Conservation (phyloP, 2,329 filamentous ascomycete species). For the Talaromyces albobiverticillius region DNA sequence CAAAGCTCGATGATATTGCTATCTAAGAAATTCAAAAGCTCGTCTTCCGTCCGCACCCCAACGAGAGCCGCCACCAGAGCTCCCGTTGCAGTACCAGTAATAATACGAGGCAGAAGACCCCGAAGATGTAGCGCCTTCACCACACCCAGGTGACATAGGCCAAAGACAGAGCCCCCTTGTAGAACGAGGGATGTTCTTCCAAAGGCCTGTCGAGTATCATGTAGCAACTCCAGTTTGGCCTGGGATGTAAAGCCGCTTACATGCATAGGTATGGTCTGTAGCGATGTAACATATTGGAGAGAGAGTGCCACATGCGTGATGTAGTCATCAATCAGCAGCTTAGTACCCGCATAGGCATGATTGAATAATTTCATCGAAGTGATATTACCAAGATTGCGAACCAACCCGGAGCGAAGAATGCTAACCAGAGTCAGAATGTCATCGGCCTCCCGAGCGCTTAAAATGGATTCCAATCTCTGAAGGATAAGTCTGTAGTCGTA, state of each 20-base stretch:
- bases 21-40: constrained; percentile 71
- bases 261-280: constrained; percentile 57
- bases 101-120: constrained; percentile 80
- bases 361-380: constrained; percentile 79
- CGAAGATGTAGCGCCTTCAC: constrained; percentile 81
- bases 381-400: constrained; percentile 90
- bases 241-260: constrained; percentile 62
- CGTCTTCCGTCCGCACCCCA: constrained; percentile 80
- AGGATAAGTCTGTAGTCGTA: constrained; percentile 87
- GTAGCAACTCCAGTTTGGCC: constrained; percentile 79
- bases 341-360: constrained; percentile 81
- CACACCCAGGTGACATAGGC: constrained; percentile 84
- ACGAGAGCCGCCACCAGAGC: constrained; percentile 87
- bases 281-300: constrained; percentile 69
- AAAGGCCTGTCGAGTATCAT: constrained; percentile 84
- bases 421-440: constrained; percentile 75
- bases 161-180: constrained; percentile 89
- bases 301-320: constrained; percentile 79
- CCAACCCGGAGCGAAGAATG: constrained; percentile 69
- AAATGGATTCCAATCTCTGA: constrained; percentile 69
- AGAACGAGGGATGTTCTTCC: constrained; percentile 81
- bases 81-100: constrained; percentile 86
- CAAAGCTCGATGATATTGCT: constrained; percentile 79
- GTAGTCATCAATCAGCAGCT: constrained; percentile 87
- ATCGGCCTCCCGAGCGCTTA: constrained; percentile 64